Conservation (phyloP, 345 rosid genomes). For the Anastatica hierochuntica region DNA sequence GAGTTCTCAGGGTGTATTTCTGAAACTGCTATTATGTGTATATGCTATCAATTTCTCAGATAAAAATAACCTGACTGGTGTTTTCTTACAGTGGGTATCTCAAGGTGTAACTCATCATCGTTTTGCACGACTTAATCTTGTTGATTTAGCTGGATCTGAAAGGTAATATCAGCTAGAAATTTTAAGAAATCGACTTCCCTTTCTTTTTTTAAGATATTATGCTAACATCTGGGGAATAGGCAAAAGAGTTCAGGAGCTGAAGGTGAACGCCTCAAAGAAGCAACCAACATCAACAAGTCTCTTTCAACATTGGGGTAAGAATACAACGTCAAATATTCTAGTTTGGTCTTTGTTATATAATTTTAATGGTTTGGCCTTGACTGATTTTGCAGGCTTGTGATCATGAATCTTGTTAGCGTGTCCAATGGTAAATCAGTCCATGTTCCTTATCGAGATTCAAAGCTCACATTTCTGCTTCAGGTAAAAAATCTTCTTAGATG, state of each 20-base stretch:
- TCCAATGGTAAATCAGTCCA: constrained; percentile 95
- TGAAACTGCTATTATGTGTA: not conserved
- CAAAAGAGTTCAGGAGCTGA: constrained; percentile 99
- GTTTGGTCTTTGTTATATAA: not conserved
- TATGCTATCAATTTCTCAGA: too few species aligned
- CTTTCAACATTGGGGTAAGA: constrained; percentile 92
- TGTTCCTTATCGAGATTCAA: constrained; percentile 97
- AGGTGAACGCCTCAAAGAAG: constrained; percentile 99
- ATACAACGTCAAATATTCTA: not conserved
- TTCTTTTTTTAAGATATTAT: not conserved
- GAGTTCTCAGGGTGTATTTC: not conserved
- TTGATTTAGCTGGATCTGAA: constrained; percentile 98
- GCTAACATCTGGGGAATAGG: constrained; percentile 34
- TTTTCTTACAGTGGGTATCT: constrained; percentile 69
- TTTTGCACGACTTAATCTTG: constrained; percentile 93
- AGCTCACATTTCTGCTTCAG: constrained; percentile 98
- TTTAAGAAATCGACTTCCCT: not conserved
- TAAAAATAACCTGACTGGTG: not conserved
- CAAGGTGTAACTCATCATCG: constrained; percentile 96
- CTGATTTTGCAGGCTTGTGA: constrained; percentile 65
- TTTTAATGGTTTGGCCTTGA: constrained; percentile 3
- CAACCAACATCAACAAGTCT: constrained; percentile 94
- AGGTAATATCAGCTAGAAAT: constrained; percentile 38
- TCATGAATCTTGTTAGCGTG: constrained; percentile 90
- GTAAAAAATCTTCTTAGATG: constrained; percentile 22